A percentile compares a stretch with the other conserved stretches of the same genome.
Conservation (phyloP, 2,329 filamentous ascomycete species). For the Arthrobotrys megalospora region DNA sequence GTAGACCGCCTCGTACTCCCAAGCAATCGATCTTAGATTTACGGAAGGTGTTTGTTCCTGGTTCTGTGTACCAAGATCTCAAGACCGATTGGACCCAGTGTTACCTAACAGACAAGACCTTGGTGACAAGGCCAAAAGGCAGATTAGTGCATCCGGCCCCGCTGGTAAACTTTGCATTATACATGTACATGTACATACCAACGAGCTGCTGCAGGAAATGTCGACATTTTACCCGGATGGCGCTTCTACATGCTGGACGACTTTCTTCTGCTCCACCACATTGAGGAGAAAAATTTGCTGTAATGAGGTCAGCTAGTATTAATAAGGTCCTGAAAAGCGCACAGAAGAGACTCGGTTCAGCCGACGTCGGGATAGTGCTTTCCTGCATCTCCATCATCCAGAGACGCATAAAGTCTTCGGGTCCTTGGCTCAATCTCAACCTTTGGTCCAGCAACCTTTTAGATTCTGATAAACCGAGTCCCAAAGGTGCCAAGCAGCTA, state of each 20-base stretch:
- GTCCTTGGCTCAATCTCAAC: no score
- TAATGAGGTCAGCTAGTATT: constrained; percentile 8
- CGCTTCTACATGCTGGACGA: constrained; percentile 15
- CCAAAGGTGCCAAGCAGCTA: neutral
- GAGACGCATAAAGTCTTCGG: no score
- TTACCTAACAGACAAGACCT: constrained; percentile 19
- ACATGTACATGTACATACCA: neutral
- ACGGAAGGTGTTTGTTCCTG: neutral
- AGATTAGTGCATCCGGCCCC: neutral
- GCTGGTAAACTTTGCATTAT: constrained; percentile 2
- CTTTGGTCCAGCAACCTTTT: neutral
- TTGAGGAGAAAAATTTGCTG: neutral
- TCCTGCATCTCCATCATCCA: neutral
- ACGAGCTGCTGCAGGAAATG: constrained; percentile 16
- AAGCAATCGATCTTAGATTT: neutral
- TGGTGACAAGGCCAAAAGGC: neutral
- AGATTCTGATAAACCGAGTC: neutral
- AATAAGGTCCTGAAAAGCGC: neutral
- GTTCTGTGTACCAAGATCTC: constrained; percentile 15
- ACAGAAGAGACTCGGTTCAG: neutral
- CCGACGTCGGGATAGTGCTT: no score
- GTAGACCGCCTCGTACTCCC: neutral
- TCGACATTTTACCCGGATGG: constrained; percentile 30
- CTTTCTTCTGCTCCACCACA: constrained; percentile 7
- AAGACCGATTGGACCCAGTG: constrained; percentile 10